Conservation (phyloP, 2,329 filamentous ascomycete species). For the Penicillium sp. region DNA sequence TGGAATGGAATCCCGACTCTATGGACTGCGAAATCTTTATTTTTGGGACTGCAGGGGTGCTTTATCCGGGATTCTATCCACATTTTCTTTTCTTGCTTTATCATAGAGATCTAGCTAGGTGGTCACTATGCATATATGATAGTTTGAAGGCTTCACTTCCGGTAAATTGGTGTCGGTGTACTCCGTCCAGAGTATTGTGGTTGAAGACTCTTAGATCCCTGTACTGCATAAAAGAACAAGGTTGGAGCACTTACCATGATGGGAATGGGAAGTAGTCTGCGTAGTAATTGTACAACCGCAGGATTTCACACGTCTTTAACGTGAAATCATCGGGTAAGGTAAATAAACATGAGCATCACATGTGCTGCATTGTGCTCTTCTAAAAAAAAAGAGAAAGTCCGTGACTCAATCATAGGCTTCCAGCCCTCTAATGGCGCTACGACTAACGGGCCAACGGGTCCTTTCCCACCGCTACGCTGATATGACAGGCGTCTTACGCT, state of each 20-base stretch:
- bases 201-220: background rate
- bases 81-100: background rate
- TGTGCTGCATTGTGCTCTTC: too few relatives aligned
- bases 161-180: constrained; percentile 16
- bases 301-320: too few relatives aligned
- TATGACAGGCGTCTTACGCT: too few relatives aligned
- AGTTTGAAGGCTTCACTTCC: background rate
- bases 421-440: constrained; percentile 5
- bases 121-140: too few relatives aligned
- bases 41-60: constrained; percentile 15
- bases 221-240: background rate
- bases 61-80: background rate
- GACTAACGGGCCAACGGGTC: constrained; percentile 23
- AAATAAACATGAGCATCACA: too few relatives aligned
- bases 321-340: too few relatives aligned
- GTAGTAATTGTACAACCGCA: too few relatives aligned
- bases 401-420: background rate
- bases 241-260: background rate
- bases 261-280: too few relatives aligned
- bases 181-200: background rate
- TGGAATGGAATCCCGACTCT: constrained; percentile 17
- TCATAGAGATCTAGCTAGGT: background rate
- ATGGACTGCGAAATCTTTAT: constrained; percentile 16
- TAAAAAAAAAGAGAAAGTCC: background rate
- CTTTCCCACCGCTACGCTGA: constrained; percentile 14